These are phyloP conservation scores for Yamadazyma olivae DNA, from an alignment of 805 yeast species.

Conservation along the genomic window DNA sequence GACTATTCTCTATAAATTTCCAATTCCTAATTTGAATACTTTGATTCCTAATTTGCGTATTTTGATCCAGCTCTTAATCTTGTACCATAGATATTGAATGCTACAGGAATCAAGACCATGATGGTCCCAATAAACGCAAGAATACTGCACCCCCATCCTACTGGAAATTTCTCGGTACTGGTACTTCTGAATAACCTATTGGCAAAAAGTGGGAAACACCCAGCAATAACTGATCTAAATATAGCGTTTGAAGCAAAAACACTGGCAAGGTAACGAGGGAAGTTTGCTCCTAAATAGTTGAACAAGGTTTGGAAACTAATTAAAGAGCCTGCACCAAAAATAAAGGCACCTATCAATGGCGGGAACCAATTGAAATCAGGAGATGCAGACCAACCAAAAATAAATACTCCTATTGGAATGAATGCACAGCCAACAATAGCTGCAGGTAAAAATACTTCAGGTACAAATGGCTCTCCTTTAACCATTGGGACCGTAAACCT, in stretches of 20 bases:
- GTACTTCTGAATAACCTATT: conserved; percentile 53
- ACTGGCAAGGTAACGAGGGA: conserved; percentile 50
- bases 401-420: conserved; percentile 41
- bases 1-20: no score
- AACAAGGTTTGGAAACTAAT: conserved; percentile 50
- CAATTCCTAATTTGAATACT: no score
- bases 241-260: conserved; percentile 58
- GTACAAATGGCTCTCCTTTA: conserved; percentile 24
- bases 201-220: conserved; percentile 66
- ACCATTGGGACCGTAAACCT: conserved; percentile 20
- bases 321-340: conserved; percentile 40
- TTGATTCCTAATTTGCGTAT: conserved; percentile 7
- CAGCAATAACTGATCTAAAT: conserved; percentile 48
- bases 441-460: conserved; percentile 42
- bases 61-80: conserved; percentile 34
- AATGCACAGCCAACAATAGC: conserved; percentile 39
- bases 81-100: conserved; percentile 40
- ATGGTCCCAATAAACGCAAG: conserved; percentile 41
- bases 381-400: conserved; percentile 51
- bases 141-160: conserved; percentile 56
- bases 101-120: conserved; percentile 45
- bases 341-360: conserved; percentile 42
- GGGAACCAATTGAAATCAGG: conserved; percentile 46
- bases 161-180: conserved; percentile 49
- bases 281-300: conserved; percentile 48